Base-by-base conservation (phyloP, 495 filamentous ascomycete genomes). In the Xylaria sp. region DNA sequence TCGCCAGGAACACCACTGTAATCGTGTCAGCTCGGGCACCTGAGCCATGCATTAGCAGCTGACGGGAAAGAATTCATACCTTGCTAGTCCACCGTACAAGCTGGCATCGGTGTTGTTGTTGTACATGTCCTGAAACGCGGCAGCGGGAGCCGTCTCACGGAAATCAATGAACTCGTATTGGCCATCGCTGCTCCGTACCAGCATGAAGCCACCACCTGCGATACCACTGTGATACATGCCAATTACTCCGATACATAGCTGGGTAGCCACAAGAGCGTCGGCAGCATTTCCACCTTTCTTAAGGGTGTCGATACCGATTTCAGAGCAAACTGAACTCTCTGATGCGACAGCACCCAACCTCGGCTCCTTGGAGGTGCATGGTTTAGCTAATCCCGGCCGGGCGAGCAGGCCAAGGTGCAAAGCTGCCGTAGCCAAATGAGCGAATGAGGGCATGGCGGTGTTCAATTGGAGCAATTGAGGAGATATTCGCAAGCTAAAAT, bases 151-250 rank as follows among this genome's bases (percentile, higher is more conserved):
- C 1, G 89, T 92, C 80, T 96, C 93, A 15, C 93, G 86, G 75
- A 93, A 95, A 76, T 96, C 93, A 57, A 94, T 88, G 57, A 88
- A 90, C 70, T 93, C 91, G 76, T 88, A 92, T 7, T 78, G 77
- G 11, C 90, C 90, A 64, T 89, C 81, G 5, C 84, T 82, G 17
- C 82, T 76, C 31, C 88, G 85, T 5, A 93, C 85, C 2, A 95
- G 83, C 87, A 92, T 91, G 80, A 95, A 96, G 0, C 93, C 92
- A n/a, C 93, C 93, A 9, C 93, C 93, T 3, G 91, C 91, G 63
- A 94, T 89, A 0, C 91, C 92, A 68, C 87, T 91, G 74, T 94
- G 91, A 70, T 93, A 92, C 91, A 93, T 93, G 87, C 87, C 88
- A 63, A 88, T 84, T 14, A 90, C 86, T 7, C 90, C 88, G 40